A percentile compares a stretch with the other conserved stretches of the same genome.
Conservation (phyloP, 2,329 filamentous ascomycete genomes). For the Colletotrichum salicis region DNA sequence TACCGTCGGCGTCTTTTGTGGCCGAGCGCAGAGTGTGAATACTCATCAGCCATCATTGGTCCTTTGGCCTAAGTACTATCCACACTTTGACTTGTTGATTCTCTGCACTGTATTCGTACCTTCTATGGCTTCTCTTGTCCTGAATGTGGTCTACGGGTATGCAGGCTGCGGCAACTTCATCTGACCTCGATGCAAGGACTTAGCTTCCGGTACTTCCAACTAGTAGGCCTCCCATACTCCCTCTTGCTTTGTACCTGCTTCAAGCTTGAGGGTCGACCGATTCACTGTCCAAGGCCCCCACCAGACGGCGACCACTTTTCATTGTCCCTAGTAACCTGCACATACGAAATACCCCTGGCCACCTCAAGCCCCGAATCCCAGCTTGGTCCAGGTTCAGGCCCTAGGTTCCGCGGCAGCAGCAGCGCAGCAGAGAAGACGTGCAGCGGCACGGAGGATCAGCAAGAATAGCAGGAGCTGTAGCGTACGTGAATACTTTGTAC, state of each 20-base stretch:
- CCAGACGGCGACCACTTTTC: slow-evolving; percentile 1
- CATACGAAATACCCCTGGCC: background rate
- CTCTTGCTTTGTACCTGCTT: slow-evolving; percentile 11
- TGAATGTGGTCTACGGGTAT: background rate
- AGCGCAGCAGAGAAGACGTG: background rate
- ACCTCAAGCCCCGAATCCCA: slow-evolving; percentile 15
- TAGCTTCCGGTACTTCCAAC: background rate
- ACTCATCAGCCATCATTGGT: too few species aligned
- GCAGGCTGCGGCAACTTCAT: slow-evolving; percentile 25
- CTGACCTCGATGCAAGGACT: slow-evolving; percentile 30
- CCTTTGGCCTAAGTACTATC: too few species aligned
- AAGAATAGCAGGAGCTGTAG: background rate
- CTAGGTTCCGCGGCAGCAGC: background rate
- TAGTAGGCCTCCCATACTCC: slow-evolving; percentile 1
- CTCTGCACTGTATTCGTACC: background rate
- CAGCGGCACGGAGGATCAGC: background rate
- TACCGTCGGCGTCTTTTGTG: background rate
- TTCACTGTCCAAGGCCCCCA: slow-evolving; percentile 2
- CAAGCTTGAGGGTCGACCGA: background rate
- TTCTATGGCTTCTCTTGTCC: background rate
- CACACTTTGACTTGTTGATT: background rate
- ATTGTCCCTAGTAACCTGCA: background rate
- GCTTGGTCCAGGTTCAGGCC: slow-evolving; percentile 26
- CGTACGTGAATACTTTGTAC: too few species aligned
- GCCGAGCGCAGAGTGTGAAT: too few species aligned